phyloP scores from a whole-genome alignment of 164 flowering plant genomes.

The Aristolochia contorta region DNA sequence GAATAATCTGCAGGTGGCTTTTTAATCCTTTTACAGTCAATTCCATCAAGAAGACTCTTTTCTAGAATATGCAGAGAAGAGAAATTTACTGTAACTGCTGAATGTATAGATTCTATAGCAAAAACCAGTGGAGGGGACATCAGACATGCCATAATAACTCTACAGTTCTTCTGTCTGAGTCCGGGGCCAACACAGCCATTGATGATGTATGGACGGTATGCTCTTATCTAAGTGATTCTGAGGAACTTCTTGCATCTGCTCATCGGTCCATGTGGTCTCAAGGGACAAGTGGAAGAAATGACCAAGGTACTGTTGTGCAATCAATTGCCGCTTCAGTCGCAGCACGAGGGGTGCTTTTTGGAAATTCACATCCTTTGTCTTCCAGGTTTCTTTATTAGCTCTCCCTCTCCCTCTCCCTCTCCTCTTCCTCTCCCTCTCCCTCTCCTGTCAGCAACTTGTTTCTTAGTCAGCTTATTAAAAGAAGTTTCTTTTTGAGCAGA shows the following conservation, averaged over 20 bases:
- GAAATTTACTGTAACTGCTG: slow-evolving; percentile 34
- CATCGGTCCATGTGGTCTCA: slow-evolving; percentile 15
- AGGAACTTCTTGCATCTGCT: slow-evolving; percentile 49
- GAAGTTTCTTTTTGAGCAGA: slow-evolving; percentile 28
- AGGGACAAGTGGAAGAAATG: slow-evolving; percentile 30
- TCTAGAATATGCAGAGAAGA: slow-evolving; percentile 65
- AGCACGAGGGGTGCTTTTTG: slow-evolving; percentile 83
- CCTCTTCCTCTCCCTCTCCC: no score
- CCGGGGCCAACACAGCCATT: slow-evolving; percentile 38
- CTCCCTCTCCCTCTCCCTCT: not conserved
- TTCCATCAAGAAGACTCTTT: slow-evolving; percentile 68
- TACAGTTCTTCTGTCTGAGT: slow-evolving; percentile 64
- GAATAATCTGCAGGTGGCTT: slow-evolving; percentile 53
- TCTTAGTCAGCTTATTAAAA: no score
- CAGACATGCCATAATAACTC: slow-evolving; percentile 78
- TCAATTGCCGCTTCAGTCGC: slow-evolving; percentile 90
- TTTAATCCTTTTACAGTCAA: slow-evolving; percentile 77
- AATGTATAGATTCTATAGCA: slow-evolving; percentile 63
- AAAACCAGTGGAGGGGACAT: slow-evolving; percentile 93
- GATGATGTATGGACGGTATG: slow-evolving; percentile 66
- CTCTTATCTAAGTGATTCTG: slow-evolving; percentile 82
- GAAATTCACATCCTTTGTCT: slow-evolving; percentile 59
- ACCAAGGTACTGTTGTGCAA: slow-evolving; percentile 50
- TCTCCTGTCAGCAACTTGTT: not conserved
- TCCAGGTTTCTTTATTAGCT: slow-evolving; percentile 49